Base-by-base conservation (phyloP, 495 filamentous ascomycete species). In the Rhypophila decipiens region DNA sequence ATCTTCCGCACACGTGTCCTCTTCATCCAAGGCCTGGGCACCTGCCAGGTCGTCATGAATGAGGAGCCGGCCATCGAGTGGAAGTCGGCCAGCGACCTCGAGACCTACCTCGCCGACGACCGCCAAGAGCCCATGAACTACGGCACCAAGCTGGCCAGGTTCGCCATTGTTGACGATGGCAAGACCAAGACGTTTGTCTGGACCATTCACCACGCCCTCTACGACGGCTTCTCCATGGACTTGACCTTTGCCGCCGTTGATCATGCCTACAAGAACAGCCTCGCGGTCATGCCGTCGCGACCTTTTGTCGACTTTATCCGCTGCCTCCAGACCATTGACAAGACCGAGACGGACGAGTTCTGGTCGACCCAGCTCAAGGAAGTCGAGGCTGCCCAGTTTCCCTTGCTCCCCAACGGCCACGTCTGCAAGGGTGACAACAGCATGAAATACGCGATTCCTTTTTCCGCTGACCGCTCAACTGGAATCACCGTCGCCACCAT, bases 201-300 rank as follows among this genome's bases (percentile, higher is more conserved):
- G 56, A 83, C 78, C 2, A 63, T 79, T 4, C 81, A 85, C 51
- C 82, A 86, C 52, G 74, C 76, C 2, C 58, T 86, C 5, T 86
- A 83, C 51, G 82, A 86, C 50, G 80, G 80, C 20, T 85, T 78
- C 78, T 78, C 73, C 2, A 63, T 76, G 47, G 63, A 65, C 4
- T 48, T 79, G 0, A 18, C 55, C 3, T 41, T 59, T 19, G 43
- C 38, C 56, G 23, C 47, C 37, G 15, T 34, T 43, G 3, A 40
- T 48, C 20, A 31, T 7, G 27, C 27, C 13, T 31, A 31, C 13
- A 13, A 7, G 7, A 31, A 31, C 27, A 31, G 7, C 27, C 7
- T 7, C 7, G 7, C 7, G 7, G 27, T 7, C 27, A 13, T 7
- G 13, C 27, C 27, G 27, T 13, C 27, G 7, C 27, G 27, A 13